These are phyloP conservation scores for Trichoderma reesei DNA, from an alignment of 495 filamentous ascomycete species.

Conservation along the genomic window DNA sequence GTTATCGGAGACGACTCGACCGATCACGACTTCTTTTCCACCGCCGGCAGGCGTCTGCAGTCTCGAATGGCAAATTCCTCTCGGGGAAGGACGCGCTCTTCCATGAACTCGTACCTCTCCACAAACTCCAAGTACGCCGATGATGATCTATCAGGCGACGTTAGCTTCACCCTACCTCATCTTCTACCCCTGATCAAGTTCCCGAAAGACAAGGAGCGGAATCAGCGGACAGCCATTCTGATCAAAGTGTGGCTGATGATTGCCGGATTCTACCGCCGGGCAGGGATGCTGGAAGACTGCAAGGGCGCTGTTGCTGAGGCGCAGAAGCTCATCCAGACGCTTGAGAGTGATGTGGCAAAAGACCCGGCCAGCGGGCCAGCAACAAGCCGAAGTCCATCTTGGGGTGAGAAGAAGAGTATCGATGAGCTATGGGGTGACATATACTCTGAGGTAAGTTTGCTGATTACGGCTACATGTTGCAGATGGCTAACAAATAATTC, in stretches of 20 bases:
- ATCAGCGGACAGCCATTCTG: conserved; percentile 51
- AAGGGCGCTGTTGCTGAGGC: conserved; percentile 73
- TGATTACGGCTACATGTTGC: background rate
- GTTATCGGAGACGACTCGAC: conserved; percentile 30
- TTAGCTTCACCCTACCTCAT: conserved; percentile 18
- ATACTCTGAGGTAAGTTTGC: conserved; percentile 51
- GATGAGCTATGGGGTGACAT: conserved; percentile 78
- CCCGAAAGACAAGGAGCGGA: conserved; percentile 39
- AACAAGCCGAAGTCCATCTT: conserved; percentile 50
- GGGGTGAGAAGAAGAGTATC: conserved; percentile 64
- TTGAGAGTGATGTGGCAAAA: conserved; percentile 46
- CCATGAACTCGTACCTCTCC: conserved; percentile 23
- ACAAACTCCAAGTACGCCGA: conserved; percentile 15
- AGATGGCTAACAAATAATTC: conserved; percentile 24
- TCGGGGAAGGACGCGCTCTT: conserved; percentile 21
- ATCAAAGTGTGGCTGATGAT: conserved; percentile 85
- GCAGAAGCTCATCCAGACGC: conserved; percentile 47
- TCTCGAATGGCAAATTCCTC: conserved; percentile 22
- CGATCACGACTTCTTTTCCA: conserved; percentile 26
- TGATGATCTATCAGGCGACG: conserved; percentile 13
- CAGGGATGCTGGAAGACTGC: conserved; percentile 67
- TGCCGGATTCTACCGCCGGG: conserved; percentile 74
- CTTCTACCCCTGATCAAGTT: conserved; percentile 41
- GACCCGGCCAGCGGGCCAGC: conserved; percentile 34
- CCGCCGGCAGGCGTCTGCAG: conserved; percentile 21